phyloP scores from a whole-genome alignment of 768 basidiomycete species.

The Suillus bovinus region DNA sequence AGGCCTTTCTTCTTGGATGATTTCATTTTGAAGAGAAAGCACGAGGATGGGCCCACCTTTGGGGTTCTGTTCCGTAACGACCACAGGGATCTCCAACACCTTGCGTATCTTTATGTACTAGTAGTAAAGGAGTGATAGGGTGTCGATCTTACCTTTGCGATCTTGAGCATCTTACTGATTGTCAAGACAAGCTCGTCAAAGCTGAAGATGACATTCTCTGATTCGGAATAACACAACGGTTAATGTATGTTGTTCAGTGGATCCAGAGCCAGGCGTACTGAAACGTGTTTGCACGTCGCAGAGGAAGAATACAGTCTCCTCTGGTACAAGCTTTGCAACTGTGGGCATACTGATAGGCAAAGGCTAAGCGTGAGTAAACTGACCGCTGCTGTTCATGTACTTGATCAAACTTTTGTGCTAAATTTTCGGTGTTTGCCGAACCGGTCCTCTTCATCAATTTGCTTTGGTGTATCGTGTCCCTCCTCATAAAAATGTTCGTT shows the following conservation, averaged over 20 bases:
- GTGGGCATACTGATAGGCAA: constrained; percentile 36
- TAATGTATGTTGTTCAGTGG: neutral
- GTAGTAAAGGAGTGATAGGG: neutral
- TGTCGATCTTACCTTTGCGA: constrained; percentile 60
- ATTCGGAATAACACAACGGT: constrained; percentile 26
- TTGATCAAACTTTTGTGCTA: too few species aligned
- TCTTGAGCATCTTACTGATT: constrained; percentile 74
- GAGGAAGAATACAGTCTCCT: constrained; percentile 62
- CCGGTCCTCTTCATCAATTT: neutral
- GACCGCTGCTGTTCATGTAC: too few species aligned
- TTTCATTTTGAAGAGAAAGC: neutral
- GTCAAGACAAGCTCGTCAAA: constrained; percentile 64
- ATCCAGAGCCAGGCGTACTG: constrained; percentile 43
- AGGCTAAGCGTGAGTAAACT: neutral
- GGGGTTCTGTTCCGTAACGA: constrained; percentile 86
- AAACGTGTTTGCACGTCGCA: constrained; percentile 85
- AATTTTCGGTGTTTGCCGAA: too few species aligned
- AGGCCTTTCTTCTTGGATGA: constrained; percentile 47
- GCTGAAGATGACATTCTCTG: constrained; percentile 58
- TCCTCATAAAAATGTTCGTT: neutral
- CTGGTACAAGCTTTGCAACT: constrained; percentile 40
- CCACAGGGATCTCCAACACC: constrained; percentile 66
- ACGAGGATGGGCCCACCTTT: constrained; percentile 49
- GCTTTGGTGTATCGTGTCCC: neutral
- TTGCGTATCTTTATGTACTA: constrained; percentile 24